A percentile compares a stretch with the other conserved stretches of the same genome.
Conservation (phyloP, 108 stramenopile species). For the Schizochytrium sp. region DNA sequence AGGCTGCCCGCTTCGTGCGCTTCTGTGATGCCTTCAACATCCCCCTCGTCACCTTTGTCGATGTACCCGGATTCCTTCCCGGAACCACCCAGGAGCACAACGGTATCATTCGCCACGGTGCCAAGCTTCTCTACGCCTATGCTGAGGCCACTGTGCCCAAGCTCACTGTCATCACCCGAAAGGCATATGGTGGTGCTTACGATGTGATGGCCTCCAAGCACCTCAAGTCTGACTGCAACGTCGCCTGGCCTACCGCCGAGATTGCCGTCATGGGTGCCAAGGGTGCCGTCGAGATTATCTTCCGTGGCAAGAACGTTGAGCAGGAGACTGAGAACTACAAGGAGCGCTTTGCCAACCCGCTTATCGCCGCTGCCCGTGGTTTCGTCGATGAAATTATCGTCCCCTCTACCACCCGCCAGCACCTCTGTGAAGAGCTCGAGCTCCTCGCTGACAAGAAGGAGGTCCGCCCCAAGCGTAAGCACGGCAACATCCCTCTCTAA, state of each 20-base stretch:
- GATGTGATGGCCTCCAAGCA: conserved; percentile 99
- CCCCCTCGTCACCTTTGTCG: conserved; percentile 98
- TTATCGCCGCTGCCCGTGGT: conserved; percentile 75
- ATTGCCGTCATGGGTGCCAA: conserved; percentile 99
- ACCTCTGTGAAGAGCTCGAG: conserved; percentile 92
- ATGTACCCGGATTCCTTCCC: conserved; percentile 99
- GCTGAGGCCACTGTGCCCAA: conserved; percentile 97
- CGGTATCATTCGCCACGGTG: conserved; percentile 95
- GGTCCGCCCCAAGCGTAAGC: conserved; percentile 84
- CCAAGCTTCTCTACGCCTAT: conserved; percentile 98
- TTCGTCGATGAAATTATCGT: conserved; percentile 95
- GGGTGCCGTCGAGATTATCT: conserved; percentile 98
- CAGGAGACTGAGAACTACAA: conserved; percentile 90
- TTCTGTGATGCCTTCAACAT: conserved; percentile 99
- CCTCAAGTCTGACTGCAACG: conserved; percentile 95
- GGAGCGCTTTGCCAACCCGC: conserved; percentile 90
- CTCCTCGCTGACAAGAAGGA: conserved; percentile 88
- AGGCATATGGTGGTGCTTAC: conserved; percentile 99
- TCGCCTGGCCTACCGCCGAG: conserved; percentile 97
- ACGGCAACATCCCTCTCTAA: conserved; percentile 96
- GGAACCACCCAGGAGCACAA: conserved; percentile 84
- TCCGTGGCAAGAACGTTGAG: conserved; percentile 95
- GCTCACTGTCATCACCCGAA: conserved; percentile 97
- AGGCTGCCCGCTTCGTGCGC: conserved; percentile 97
- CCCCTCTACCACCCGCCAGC: conserved; percentile 86